phyloP scores from a whole-genome alignment of 305 asterid species.

The Fraxinus dipetala region DNA sequence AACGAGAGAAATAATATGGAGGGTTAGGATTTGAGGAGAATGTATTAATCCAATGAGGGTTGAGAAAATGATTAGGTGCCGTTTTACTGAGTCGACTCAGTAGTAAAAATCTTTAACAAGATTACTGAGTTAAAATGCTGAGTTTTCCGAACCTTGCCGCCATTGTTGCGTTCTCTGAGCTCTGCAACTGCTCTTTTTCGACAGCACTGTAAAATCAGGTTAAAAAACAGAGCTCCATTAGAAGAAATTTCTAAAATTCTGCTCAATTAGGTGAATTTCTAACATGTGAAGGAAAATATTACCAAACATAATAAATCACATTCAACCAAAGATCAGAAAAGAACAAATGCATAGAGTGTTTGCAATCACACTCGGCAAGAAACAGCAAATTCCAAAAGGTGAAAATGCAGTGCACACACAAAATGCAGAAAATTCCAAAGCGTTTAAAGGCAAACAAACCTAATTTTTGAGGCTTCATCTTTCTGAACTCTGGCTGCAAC shows the following conservation, averaged over 20 bases:
- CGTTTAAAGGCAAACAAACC: conserved; percentile 24
- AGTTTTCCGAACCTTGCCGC: conserved; percentile 35
- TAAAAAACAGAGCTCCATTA: neutral
- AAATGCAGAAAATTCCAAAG: neutral
- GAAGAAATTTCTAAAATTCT: neutral
- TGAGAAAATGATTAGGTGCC: neutral
- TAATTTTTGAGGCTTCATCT: conserved; percentile 28
- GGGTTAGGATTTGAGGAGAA: conserved; percentile 23
- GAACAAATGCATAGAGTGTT: neutral
- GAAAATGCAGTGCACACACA: neutral
- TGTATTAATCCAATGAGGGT: neutral
- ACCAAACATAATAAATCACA: neutral
- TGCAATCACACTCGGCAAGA: neutral
- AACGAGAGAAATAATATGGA: conserved; percentile 19
- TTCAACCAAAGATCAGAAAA: neutral
- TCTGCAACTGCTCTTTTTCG: conserved; percentile 38
- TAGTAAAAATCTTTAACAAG: neutral
- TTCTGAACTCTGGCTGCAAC: conserved; percentile 33
- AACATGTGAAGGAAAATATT: neutral
- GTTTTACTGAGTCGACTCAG: conserved; percentile 18
- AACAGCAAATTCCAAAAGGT: neutral
- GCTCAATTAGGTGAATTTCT: conserved; percentile 1
- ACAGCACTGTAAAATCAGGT: conserved; percentile 24
- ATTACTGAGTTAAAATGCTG: neutral
- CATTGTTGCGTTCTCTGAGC: conserved; percentile 34